These are phyloP conservation scores for Phytophthora cryptogea DNA, from an alignment of 352 stramenopile species.

Conservation along the genomic window DNA sequence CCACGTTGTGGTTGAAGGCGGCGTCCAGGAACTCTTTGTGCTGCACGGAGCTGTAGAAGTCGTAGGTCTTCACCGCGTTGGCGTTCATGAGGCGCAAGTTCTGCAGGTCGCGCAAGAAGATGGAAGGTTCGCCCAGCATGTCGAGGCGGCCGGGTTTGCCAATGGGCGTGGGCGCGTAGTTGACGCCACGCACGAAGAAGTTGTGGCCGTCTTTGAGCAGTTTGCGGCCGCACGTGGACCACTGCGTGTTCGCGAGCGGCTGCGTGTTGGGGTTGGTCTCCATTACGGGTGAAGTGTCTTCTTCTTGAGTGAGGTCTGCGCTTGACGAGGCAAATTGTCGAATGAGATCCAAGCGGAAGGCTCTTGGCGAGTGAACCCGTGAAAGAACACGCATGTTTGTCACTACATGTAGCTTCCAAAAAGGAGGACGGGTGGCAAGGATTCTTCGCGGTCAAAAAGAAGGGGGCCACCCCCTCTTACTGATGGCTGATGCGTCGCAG, in stretches of 20 bases:
- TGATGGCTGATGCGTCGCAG: conserved; percentile 6
- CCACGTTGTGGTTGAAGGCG: conserved; percentile 57
- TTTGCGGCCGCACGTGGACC: conserved; percentile 64
- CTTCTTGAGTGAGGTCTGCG: conserved; percentile 1
- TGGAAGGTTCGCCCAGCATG: conserved; percentile 53
- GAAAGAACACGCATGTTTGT: conserved; percentile 7
- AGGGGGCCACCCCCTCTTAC: neutral
- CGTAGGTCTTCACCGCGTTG: conserved; percentile 77
- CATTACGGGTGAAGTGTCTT: conserved; percentile 4
- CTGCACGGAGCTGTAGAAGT: conserved; percentile 58
- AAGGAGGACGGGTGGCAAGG: conserved; percentile 6
- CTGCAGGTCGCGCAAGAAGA: conserved; percentile 66
- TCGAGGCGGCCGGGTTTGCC: conserved; percentile 54
- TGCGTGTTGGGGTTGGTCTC: conserved; percentile 45
- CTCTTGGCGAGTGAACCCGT: neutral
- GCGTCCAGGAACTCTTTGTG: conserved; percentile 63
- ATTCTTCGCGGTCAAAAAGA: neutral
- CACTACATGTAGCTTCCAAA: conserved; percentile 13
- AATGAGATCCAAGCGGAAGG: conserved; percentile 25
- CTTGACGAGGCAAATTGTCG: conserved; percentile 13
- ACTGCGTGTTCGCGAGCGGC: conserved; percentile 76
- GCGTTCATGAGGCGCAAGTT: conserved; percentile 77
- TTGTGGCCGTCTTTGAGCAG: conserved; percentile 56
- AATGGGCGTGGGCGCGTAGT: conserved; percentile 74
- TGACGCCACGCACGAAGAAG: conserved; percentile 78